phyloP scores from a whole-genome alignment of 768 basidiomycete genomes.

The Russula ochroleuca region DNA sequence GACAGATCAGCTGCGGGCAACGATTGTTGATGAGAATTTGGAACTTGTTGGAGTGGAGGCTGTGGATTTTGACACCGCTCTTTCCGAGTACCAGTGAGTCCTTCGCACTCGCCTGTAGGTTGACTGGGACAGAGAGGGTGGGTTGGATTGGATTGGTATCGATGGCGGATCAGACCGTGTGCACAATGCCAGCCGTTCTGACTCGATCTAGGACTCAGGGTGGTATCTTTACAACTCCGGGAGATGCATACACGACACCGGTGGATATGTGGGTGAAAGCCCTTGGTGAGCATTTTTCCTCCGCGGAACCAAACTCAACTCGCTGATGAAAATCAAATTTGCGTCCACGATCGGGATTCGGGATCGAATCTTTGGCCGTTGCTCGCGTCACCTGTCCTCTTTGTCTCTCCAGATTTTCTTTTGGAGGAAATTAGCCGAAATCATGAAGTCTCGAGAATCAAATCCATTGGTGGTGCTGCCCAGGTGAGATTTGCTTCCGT shows the following conservation, averaged over 20 bases:
- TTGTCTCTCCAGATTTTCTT: conserved; percentile 52
- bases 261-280: conserved; percentile 90
- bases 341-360: conserved; percentile 27
- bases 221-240: conserved; percentile 81
- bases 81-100: conserved; percentile 78
- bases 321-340: conserved; percentile 58
- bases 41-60: conserved; percentile 79
- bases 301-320: conserved; percentile 24
- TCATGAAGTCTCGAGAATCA: conserved; percentile 66
- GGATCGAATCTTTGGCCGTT: conserved; percentile 16
- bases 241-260: conserved; percentile 83
- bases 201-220: conserved; percentile 62
- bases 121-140: neutral
- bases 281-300: conserved; percentile 54
- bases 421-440: conserved; percentile 69
- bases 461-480: conserved; percentile 72
- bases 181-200: conserved; percentile 7
- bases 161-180: neutral
- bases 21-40: conserved; percentile 76
- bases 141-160: neutral
- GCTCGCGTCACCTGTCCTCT: neutral
- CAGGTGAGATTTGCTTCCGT: conserved; percentile 42
- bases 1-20: conserved; percentile 77
- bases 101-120: conserved; percentile 2
- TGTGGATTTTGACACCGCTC: conserved; percentile 77